phyloP scores from a whole-genome alignment of 495 filamentous ascomycete species.

The Physcia stellaris region DNA sequence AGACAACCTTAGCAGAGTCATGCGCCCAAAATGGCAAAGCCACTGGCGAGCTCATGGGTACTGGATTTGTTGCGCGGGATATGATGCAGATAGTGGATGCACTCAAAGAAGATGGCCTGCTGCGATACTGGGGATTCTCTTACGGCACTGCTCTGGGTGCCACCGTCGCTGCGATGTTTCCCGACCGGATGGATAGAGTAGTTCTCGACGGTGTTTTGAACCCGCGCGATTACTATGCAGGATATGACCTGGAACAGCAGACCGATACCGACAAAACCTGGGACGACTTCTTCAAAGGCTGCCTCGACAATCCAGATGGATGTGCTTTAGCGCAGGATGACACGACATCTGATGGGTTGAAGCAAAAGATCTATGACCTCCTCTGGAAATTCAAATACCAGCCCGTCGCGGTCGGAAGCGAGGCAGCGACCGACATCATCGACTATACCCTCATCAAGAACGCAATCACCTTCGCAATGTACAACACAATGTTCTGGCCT shows the following conservation, averaged over 20 bases:
- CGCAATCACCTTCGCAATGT: neutral
- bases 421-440: neutral
- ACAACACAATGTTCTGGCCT: neutral
- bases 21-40: conserved; percentile 4
- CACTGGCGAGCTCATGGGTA: conserved; percentile 21
- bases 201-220: conserved; percentile 30
- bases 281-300: neutral
- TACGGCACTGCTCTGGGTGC: conserved; percentile 31
- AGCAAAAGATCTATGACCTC: neutral
- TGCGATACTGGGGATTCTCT: conserved; percentile 33
- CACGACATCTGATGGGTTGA: neutral
- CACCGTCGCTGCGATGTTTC: conserved; percentile 30
- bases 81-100: conserved; percentile 30
- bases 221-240: conserved; percentile 27
- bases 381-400: neutral
- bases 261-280: neutral
- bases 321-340: neutral
- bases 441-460: neutral
- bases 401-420: neutral
- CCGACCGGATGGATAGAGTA: conserved; percentile 27
- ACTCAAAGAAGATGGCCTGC: conserved; percentile 27
- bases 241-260: conserved; percentile 32
- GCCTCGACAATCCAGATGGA: neutral
- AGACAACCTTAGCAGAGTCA: conserved; percentile 3
- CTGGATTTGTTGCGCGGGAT: conserved; percentile 27